Evolutionary conservation across 208 protist species (phyloP).

Genomic region (Crithidia expoeki): DNA sequence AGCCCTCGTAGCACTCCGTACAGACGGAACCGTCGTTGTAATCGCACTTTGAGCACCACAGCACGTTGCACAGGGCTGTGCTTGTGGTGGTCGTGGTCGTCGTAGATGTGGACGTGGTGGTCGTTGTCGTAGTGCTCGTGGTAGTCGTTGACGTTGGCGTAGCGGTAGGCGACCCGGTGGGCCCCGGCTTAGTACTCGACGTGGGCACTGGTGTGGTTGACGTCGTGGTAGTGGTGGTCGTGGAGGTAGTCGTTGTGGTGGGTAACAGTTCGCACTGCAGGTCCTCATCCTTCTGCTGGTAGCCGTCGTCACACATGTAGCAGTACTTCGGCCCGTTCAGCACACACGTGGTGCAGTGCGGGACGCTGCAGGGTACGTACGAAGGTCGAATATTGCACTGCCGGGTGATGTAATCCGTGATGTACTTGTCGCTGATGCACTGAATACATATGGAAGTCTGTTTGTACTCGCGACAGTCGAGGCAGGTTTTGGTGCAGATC

Average conservation of each 20-base stretch:
- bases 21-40: conserved; percentile 9
- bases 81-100: conserved; percentile 10
- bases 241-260: neutral
- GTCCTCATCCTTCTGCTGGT: conserved; percentile 14
- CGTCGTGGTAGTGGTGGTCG: conserved; percentile 1
- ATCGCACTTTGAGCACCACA: conserved; percentile 10
- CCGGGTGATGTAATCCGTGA: conserved; percentile 5
- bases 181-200: too few species aligned
- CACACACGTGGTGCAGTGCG: neutral
- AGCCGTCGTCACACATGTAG: conserved; percentile 14
- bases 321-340: conserved; percentile 8
- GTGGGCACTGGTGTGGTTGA: neutral
- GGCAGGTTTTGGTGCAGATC: conserved; percentile 6
- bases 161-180: too few species aligned
- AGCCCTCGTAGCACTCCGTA: conserved; percentile 11
- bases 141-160: neutral
- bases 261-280: conserved; percentile 5
- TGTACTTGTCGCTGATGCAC: conserved; percentile 7
- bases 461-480: conserved; percentile 5
- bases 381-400: conserved; percentile 10
- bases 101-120: neutral
- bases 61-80: conserved; percentile 8
- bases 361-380: neutral
- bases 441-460: neutral
- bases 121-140: neutral